Base-by-base conservation (phyloP, 2,329 filamentous ascomycete species). In the Cercospora zeae-maydis region DNA sequence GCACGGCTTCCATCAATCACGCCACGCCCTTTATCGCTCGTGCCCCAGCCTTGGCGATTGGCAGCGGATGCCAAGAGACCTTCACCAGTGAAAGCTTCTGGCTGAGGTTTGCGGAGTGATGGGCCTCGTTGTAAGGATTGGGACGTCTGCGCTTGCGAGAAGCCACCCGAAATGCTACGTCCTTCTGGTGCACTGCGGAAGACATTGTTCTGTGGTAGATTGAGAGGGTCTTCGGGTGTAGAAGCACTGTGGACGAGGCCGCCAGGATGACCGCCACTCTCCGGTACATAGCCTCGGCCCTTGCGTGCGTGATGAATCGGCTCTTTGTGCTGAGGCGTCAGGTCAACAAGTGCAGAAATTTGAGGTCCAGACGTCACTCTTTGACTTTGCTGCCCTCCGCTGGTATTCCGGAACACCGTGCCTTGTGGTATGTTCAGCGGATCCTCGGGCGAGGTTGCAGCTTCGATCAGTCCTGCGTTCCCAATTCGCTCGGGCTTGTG, bases 1-100 rank as follows among this genome's bases (percentile, higher is more conserved):
- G 79, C 79, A 58, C 75, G 76, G 16, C 74, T 75, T 10, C 78
- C 79, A 67, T 79, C 78, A 72, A 79, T 78, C 14, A 80, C 78
- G 1, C 79, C 80, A 58, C 77, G 74, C 3, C 79, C 79, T n/a
- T 74, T 72, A 6, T 70, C 69, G 9, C 71, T 73, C 14, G 71
- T 70, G 7, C 77, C 75, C 69, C 78, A 77, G 13, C 78, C 76
- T 60, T 75, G 75, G 16, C 74, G 75, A 8, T 75, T 73, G n/a
- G 73, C 70, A 30, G 58, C 59, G 14, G 55, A 54, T 0, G 77
- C 76, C 16, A 82, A 68, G 49, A 82, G 69, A 2, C 79, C 79
- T 24, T 77, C 77, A 5, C 78, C 79, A 0, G 79, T 80, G 60
- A 82, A 82, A 1, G 77, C 77, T 16, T 67, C 66, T 30, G 58